phyloP scores from a whole-genome alignment of 495 filamentous ascomycete genomes.

The Trichoderma reesei region DNA sequence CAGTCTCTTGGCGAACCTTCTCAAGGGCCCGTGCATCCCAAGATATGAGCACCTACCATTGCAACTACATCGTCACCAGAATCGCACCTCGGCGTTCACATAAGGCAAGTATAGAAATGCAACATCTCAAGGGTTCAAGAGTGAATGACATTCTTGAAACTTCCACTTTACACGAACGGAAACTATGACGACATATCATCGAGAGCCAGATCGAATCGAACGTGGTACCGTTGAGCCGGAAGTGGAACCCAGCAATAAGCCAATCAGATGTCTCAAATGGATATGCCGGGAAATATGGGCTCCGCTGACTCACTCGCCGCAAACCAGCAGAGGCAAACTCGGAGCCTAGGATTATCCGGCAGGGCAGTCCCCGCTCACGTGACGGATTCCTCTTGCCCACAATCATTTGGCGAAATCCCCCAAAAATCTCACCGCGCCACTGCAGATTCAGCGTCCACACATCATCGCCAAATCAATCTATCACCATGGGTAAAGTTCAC shows the following conservation, averaged over 20 bases:
- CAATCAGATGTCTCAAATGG: background rate
- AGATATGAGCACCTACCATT: too few species aligned
- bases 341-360: background rate
- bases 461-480: slow-evolving; percentile 24
- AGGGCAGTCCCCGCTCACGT: slow-evolving; percentile 11
- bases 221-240: background rate
- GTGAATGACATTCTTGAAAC: background rate
- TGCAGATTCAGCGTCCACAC: slow-evolving; percentile 1
- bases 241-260: background rate
- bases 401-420: slow-evolving; percentile 10
- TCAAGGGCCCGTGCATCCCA: too few species aligned
- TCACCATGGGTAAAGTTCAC: slow-evolving; percentile 85
- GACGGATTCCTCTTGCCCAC: slow-evolving; percentile 1
- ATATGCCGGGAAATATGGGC: background rate
- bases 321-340: background rate
- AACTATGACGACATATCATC: background rate
- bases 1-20: too few species aligned
- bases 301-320: background rate
- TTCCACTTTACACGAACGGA: background rate
- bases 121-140: too few species aligned
- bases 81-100: background rate
- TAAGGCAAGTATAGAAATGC: background rate
- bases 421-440: slow-evolving; percentile 7
- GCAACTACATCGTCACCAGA: too few species aligned
- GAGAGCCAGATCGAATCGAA: background rate